phyloP scores from a whole-genome alignment of 2,329 filamentous ascomycete genomes.

The Aspergillus ustus region DNA sequence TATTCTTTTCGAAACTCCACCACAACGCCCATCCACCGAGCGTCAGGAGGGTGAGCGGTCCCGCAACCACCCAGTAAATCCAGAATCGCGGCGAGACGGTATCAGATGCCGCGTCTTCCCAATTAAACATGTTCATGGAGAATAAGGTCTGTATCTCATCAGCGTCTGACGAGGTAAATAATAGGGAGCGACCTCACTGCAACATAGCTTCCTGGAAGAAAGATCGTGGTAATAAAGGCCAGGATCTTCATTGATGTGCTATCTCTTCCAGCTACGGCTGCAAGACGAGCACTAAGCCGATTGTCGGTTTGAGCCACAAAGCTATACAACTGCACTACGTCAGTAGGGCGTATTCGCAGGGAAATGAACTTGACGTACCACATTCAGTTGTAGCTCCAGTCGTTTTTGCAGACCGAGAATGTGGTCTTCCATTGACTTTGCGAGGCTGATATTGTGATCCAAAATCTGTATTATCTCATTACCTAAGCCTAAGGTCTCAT shows the following conservation, averaged over 20 bases:
- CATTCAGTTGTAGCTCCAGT: conserved; percentile 7
- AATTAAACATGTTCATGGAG: conserved; percentile 13
- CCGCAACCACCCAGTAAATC: conserved; percentile 14
- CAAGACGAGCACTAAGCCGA: conserved; percentile 4
- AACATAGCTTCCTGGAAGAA: conserved; percentile 2
- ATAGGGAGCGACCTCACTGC: background rate
- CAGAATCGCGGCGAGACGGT: conserved; percentile 4
- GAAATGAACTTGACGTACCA: background rate
- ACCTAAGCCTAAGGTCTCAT: background rate
- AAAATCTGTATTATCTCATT: background rate
- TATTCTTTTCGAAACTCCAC: conserved; percentile 15
- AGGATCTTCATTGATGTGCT: conserved; percentile 12
- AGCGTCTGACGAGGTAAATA: background rate
- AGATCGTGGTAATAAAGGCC: conserved; percentile 9
- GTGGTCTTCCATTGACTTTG: conserved; percentile 6
- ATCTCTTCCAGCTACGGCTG: background rate
- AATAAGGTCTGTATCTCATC: background rate
- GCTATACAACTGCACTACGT: conserved; percentile 2
- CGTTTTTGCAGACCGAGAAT: conserved; percentile 1
- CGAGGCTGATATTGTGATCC: conserved; percentile 4
- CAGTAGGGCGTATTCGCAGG: background rate
- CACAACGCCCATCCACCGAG: conserved; percentile 12
- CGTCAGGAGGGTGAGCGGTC: conserved; percentile 4
- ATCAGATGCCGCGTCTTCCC: background rate
- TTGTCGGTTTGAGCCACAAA: conserved; percentile 9